Evolutionary conservation across 129 eudicot genomes (phyloP), one percentile per base, ranked within the genome.

Genomic region (Oenanthe sinensis): DNA sequence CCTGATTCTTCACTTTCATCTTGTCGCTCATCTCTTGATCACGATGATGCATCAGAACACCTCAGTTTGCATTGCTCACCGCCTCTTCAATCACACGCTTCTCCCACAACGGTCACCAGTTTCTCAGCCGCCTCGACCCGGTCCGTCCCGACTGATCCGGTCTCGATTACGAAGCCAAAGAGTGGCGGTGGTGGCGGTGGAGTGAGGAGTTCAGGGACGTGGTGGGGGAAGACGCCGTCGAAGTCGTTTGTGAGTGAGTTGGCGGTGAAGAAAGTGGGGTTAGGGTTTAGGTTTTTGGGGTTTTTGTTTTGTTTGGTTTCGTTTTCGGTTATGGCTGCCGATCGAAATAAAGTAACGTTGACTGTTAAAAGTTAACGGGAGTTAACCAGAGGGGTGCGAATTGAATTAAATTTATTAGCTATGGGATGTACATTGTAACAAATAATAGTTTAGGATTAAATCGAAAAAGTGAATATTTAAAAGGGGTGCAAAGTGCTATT

Each of bases 321-420:
- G 67, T 89, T 95, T 72, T 87, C 97, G 71, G 91, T 95, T 2
- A 92, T 95, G 99, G 96, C 95, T 7, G 88, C 97, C 37, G 95
- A 95, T 78, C 83, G 85, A 82, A 84, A 87, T 67, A 85, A 87
- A 75, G 99, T n/a, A n/a, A n/a, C n/a, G n/a, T n/a, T n/a, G n/a
- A n/a, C n/a, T n/a, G n/a, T n/a, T n/a, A n/a, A n/a, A n/a, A n/a
- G n/a, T n/a, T n/a, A n/a, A n/a, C n/a, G n/a, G n/a, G n/a, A n/a
- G n/a, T n/a, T n/a, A n/a, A n/a, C n/a, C n/a, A n/a, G n/a, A n/a
- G n/a, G n/a, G n/a, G n/a, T n/a, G n/a, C n/a, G n/a, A n/a, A n/a
- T n/a, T n/a, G n/a, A n/a, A n/a, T n/a, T n/a, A n/a, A n/a, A n/a
- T n/a, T n/a, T n/a, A n/a, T n/a, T n/a, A n/a, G n/a, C n/a, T n/a